phyloP scores from a whole-genome alignment of 345 rosid genomes.

The Fremontodendron californicum region DNA sequence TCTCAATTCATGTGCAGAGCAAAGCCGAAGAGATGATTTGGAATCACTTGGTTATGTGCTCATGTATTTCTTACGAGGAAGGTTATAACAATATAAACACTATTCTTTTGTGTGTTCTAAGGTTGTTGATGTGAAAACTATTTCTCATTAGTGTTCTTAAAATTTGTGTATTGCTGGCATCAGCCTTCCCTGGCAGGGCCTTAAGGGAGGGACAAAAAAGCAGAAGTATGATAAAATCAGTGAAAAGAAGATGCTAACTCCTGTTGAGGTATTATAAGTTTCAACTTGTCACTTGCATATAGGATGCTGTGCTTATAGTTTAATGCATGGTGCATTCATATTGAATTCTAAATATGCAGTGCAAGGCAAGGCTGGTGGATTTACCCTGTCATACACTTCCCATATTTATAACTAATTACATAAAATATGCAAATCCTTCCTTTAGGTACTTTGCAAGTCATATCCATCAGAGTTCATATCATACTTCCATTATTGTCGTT shows the following conservation, averaged over 20 bases:
- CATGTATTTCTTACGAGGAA: constrained; percentile 51
- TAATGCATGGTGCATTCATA: not conserved
- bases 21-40: constrained; percentile 56
- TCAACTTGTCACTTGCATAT: constrained; percentile 7
- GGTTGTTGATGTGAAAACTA: constrained; percentile 6
- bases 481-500: constrained; percentile 64
- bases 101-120: not conserved
- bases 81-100: constrained; percentile 28
- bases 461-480: constrained; percentile 56
- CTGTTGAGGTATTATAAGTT: constrained; percentile 29
- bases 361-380: not conserved
- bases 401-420: not conserved
- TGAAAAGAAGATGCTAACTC: constrained; percentile 40
- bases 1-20: constrained; percentile 32
- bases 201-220: constrained; percentile 39
- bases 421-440: not conserved
- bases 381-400: not conserved
- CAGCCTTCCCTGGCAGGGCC: constrained; percentile 47
- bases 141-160: constrained; percentile 2
- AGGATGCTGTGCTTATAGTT: not conserved
- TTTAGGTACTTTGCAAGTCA: constrained; percentile 27
- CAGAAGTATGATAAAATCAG: constrained; percentile 43
- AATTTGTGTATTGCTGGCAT: constrained; percentile 12
- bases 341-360: not conserved
- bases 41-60: constrained; percentile 51